phyloP scores from a whole-genome alignment of 2,329 filamentous ascomycete genomes.

The Tolypocladium paradoxum region DNA sequence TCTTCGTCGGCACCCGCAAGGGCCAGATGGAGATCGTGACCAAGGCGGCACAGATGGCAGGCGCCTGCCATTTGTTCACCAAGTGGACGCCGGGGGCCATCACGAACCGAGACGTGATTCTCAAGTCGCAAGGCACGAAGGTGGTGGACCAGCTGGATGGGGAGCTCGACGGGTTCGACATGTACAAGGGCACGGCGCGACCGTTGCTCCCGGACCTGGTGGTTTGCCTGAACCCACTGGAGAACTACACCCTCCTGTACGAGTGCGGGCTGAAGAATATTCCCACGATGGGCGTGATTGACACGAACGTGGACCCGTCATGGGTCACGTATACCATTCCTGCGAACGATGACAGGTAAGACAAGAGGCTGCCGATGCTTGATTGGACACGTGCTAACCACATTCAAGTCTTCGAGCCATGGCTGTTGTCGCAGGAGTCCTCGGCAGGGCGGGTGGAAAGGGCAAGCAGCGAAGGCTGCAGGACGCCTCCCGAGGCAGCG shows the following conservation, averaged over 20 bases:
- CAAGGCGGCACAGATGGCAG: conserved; percentile 64
- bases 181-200: conserved; percentile 49
- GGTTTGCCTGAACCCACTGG: conserved; percentile 81
- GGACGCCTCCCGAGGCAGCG: conserved; percentile 47
- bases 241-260: conserved; percentile 83
- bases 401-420: conserved; percentile 61
- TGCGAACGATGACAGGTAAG: conserved; percentile 86
- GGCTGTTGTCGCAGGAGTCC: conserved; percentile 70
- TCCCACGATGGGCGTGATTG: conserved; percentile 88
- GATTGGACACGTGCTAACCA: conserved; percentile 11
- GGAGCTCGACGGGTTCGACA: conserved; percentile 48
- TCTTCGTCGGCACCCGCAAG: conserved; percentile 80
- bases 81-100: conserved; percentile 88
- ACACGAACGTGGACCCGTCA: conserved; percentile 84
- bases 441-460: conserved; percentile 73
- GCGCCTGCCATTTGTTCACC: conserved; percentile 80
- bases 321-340: conserved; percentile 96
- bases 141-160: conserved; percentile 70
- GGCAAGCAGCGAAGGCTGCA: conserved; percentile 59
- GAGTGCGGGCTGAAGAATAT: conserved; percentile 84
- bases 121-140: conserved; percentile 57
- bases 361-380: not conserved
- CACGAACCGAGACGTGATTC: conserved; percentile 85
- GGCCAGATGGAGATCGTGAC: conserved; percentile 77
- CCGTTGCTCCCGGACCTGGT: conserved; percentile 81